These are phyloP conservation scores for Candida insectalens DNA, from an alignment of 805 yeast species.

Conservation along the genomic window DNA sequence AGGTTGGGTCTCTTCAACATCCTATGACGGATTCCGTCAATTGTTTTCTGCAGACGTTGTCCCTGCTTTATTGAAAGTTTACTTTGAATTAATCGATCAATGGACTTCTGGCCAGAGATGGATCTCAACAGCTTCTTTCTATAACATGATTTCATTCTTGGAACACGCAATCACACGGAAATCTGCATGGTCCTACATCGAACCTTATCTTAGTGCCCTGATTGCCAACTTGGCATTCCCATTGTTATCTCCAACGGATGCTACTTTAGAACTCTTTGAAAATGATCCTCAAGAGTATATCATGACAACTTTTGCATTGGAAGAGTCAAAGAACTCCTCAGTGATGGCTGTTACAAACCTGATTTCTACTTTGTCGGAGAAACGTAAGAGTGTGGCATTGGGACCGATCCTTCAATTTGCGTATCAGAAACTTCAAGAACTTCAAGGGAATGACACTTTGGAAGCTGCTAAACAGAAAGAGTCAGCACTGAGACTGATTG, in stretches of 20 bases:
- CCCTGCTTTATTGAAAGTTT: slow-evolving; percentile 62
- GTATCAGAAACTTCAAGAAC: slow-evolving; percentile 35
- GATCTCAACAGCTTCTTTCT: slow-evolving; percentile 59
- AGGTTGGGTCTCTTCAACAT: slow-evolving; percentile 33
- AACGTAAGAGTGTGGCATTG: slow-evolving; percentile 51
- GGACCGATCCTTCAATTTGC: slow-evolving; percentile 54
- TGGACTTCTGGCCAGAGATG: slow-evolving; percentile 66
- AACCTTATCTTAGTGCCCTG: slow-evolving; percentile 58
- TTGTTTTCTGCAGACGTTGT: slow-evolving; percentile 49
- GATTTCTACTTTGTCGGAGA: slow-evolving; percentile 60
- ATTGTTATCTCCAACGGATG: slow-evolving; percentile 62
- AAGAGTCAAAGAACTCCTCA: slow-evolving; percentile 55
- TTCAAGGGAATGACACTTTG: slow-evolving; percentile 28
- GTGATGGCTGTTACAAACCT: slow-evolving; percentile 75
- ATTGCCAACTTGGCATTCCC: slow-evolving; percentile 74
- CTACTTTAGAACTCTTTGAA: slow-evolving; percentile 67
- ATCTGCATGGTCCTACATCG: slow-evolving; percentile 57
- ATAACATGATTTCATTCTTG: slow-evolving; percentile 53
- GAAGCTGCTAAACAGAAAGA: slow-evolving; percentile 61
- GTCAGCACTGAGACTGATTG: slow-evolving; percentile 71
- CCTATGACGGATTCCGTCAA: slow-evolving; percentile 51
- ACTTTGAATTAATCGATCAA: slow-evolving; percentile 54
- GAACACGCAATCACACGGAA: slow-evolving; percentile 52
- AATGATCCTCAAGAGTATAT: slow-evolving; percentile 89
- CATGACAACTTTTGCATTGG: slow-evolving; percentile 58